phyloP scores from a whole-genome alignment of 805 yeast genomes.

The Kluyveromyces nonfermentans region DNA sequence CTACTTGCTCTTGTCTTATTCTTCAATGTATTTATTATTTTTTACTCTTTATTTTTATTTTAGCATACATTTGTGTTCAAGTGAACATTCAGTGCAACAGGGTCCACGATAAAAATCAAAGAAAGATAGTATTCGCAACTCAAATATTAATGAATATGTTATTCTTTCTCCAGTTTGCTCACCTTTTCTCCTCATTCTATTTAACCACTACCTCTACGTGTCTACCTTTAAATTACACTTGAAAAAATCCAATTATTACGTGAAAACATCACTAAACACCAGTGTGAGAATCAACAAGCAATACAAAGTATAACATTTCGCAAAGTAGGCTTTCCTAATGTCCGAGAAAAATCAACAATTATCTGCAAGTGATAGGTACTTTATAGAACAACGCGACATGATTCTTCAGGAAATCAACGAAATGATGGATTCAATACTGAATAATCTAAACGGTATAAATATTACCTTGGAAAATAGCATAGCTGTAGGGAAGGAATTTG shows the following conservation, averaged over 20 bases:
- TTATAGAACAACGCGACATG: slow-evolving; percentile 24
- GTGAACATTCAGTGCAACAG: too few relatives aligned
- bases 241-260: background rate
- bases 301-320: background rate
- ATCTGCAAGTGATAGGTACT: slow-evolving; percentile 17
- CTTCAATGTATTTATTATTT: too few relatives aligned
- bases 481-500: slow-evolving; percentile 70
- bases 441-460: slow-evolving; percentile 55
- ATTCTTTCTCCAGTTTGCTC: background rate
- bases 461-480: slow-evolving; percentile 57
- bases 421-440: slow-evolving; percentile 54
- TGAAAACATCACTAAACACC: background rate
- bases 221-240: background rate
- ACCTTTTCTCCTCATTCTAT: too few relatives aligned
- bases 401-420: slow-evolving; percentile 24
- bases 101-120: too few relatives aligned
- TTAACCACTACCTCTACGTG: too few relatives aligned
- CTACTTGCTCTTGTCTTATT: too few relatives aligned
- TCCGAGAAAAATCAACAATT: slow-evolving; percentile 3
- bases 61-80: too few relatives aligned
- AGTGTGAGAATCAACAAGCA: background rate
- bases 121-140: too few relatives aligned
- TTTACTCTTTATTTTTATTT: too few relatives aligned
- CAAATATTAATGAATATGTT: background rate
- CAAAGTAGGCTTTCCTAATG: background rate